A percentile compares a stretch with the other conserved stretches of the same genome.
Evolutionary conservation across 345 rosid species (phyloP).

Genomic region (Boechera stricta): DNA sequence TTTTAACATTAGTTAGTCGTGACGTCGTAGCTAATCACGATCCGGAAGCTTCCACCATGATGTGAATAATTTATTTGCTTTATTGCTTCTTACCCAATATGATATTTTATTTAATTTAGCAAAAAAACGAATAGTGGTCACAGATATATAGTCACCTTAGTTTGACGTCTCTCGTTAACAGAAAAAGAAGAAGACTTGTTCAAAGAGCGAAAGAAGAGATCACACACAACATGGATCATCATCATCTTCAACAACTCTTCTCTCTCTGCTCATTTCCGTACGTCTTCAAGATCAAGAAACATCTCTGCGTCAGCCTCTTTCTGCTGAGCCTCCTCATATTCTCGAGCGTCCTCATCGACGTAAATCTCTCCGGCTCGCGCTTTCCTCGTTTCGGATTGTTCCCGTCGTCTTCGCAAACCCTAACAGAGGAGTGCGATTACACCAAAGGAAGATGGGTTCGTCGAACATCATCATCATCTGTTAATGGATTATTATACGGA

Average conservation of each 20-base stretch:
- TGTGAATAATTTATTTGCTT: conserved; percentile 1
- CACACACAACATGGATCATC: conserved; percentile 37
- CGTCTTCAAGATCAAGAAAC: conserved; percentile 49
- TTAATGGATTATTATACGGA: conserved; percentile 39
- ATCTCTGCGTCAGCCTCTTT: conserved; percentile 34
- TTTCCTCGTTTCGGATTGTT: conserved; percentile 40
- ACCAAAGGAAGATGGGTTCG: conserved; percentile 74
- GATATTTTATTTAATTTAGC: not conserved
- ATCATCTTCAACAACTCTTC: conserved; percentile 9
- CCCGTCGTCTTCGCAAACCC: not conserved
- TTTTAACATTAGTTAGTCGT: not conserved
- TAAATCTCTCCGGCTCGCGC: conserved; percentile 36
- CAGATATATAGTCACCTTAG: not conserved
- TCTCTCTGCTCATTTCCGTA: conserved; percentile 38
- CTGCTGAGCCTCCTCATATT: conserved; percentile 48
- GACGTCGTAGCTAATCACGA: conserved; percentile 24
- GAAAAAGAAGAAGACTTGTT: conserved; percentile 39
- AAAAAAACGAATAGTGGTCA: not conserved
- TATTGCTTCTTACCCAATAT: not conserved
- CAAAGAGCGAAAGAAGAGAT: conserved; percentile 38
- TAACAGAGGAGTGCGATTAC: conserved; percentile 56
- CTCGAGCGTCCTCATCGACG: conserved; percentile 41
- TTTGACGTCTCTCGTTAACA: conserved; percentile 14
- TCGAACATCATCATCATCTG: conserved; percentile 38
- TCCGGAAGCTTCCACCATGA: not conserved